These are phyloP conservation scores for Diophrys sp. DNA, from an alignment of 73 alveolate species.

Conservation along the genomic window DNA sequence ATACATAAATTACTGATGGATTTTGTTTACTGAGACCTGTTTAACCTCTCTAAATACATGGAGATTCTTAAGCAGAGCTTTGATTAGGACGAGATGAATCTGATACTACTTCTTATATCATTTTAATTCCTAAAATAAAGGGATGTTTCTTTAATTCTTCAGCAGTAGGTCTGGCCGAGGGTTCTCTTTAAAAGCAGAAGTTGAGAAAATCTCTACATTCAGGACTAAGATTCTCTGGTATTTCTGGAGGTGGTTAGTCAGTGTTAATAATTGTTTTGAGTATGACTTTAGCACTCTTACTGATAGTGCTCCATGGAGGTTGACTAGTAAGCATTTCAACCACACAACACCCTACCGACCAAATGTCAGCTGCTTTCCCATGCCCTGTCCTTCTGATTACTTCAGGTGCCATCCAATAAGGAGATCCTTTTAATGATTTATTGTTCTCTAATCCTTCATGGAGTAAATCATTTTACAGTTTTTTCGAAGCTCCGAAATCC, in stretches of 20 bases:
- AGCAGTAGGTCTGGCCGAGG: not conserved
- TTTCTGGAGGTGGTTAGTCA: slow-evolving; percentile 12
- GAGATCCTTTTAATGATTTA: not conserved
- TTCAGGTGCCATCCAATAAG: slow-evolving; percentile 70
- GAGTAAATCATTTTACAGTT: not conserved
- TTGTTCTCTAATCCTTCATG: not conserved
- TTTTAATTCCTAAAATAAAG: too few species aligned
- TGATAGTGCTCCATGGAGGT: slow-evolving; percentile 12
- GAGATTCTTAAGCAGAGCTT: too few species aligned
- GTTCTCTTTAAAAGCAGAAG: slow-evolving; percentile 4
- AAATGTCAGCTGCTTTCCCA: slow-evolving; percentile 26
- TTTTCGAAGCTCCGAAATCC: slow-evolving; percentile 77
- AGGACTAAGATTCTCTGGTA: not conserved
- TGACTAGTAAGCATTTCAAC: slow-evolving; percentile 34
- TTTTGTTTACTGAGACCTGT: too few species aligned
- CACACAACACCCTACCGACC: slow-evolving; percentile 22
- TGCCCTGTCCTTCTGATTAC: slow-evolving; percentile 25
- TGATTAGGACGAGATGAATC: too few species aligned
- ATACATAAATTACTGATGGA: too few species aligned
- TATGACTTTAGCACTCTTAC: slow-evolving; percentile 1
- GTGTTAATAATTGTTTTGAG: not conserved
- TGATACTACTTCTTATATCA: too few species aligned
- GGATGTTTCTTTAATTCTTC: slow-evolving; percentile 5
- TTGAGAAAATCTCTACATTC: slow-evolving; percentile 15
- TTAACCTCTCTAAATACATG: too few species aligned